Evolutionary conservation across 208 protist genomes (phyloP), one percentile per base, ranked within the genome.

Genomic region (Wallacemonas sp.): DNA sequence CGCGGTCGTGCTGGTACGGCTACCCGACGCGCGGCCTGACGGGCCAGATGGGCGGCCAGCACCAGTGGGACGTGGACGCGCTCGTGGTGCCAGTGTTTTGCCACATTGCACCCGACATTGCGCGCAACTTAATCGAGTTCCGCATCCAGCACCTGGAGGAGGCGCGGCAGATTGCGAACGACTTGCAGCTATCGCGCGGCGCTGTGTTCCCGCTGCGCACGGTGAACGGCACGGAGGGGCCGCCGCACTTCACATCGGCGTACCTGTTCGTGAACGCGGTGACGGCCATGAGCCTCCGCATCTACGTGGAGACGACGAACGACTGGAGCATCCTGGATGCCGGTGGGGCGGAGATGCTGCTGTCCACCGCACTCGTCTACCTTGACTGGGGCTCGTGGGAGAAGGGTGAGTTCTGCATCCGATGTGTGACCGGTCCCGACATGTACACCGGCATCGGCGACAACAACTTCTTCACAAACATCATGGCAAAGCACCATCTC

Each of bases 391-490:
- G 93, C 23, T 84, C 79, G 23, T 97, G 86, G 86, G 64, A 85
- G 39, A 82, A 89, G 39, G 92, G 88, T 12, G 42, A 74, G 44
- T 96, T 95, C 48, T 89, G 96, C 64, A 62, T 97, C 42, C 84
- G 90, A 32, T 93, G 67, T 55, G 90, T 97, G 18, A 84, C 87
- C 0, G 89, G 93, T 7, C 87, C 89, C 29, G 93, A 97, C 67
- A 81, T 86, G 54, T 96, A 95, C 79, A 93, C 79, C 57, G 86
- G 83, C 42, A 57, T 94, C 10, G 79, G 84, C n/a, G 80, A 96
- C 79, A 88, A 97, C 80, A 93, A 95, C 76, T 89, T 92, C 63
- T 97, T 95, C 72, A 97, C 93, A 36, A 97, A 97, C 68, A 26
- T 96, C 28, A 91, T 97, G 84, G 93, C 87, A 16, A 80, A 92